Base-by-base conservation (phyloP, 257 asterid genomes). In the Primulina huaijiensis region DNA sequence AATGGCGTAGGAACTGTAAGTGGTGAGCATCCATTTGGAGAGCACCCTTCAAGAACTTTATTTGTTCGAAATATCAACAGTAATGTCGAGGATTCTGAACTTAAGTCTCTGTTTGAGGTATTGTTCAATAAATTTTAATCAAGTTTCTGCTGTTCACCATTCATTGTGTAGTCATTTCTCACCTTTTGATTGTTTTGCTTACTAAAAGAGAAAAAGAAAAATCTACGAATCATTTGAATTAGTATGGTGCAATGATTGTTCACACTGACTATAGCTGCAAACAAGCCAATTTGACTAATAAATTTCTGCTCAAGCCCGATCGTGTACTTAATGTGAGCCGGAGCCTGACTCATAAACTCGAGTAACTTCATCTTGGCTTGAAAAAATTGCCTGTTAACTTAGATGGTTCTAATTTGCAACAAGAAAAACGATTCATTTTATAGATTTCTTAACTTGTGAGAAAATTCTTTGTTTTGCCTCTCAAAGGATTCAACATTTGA, bases 1-100 rank as follows among this genome's bases (percentile, higher is more conserved):
- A 93, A 83, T 40, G 82, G 94, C 71, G 79, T 25, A 71, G 94
- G 81, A 69, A n/a, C 85, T 69, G 83, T 80, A 70, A 86, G 81
- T 20, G 86, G 90, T 6, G 95, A 88, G 74, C 92, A 86, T 71
- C 92, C 95, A 19, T 82, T 64, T 73, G 95, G 92, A 55, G 95
- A 88, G 84, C 92, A 88, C 69, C 95, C 92, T 16, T 88, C 95
- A 7, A 84, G 95, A 82, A 88, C 95, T 20, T 81, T 88, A 72
- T 88, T 88, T 52, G 92, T 88, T 61, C 75, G 92, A 40, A 88
- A 88, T 78, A 86, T 88, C 61, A 86, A 86, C 75, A 88, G 92
- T 77, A 88, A 88, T 19, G 86, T 88, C 0, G 95, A 88, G 84
- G 95, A 88, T 78, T 60, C 87, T 33, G 95, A 88, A 68, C 87